phyloP scores from a whole-genome alignment of 2,329 filamentous ascomycete species.

The Boeremia lycopersici region DNA sequence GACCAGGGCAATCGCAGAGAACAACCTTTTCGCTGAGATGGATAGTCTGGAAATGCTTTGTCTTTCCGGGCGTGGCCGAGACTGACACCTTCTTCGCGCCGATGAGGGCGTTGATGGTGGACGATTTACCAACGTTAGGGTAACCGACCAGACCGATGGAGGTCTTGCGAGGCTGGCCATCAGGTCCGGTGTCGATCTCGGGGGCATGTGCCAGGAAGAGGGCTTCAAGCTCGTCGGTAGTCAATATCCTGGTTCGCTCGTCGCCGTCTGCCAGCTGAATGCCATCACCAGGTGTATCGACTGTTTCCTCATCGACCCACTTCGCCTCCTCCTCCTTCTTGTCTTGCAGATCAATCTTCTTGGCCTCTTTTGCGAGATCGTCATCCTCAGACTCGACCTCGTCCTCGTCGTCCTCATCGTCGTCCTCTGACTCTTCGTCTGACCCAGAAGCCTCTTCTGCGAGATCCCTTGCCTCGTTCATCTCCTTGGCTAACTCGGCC shows the following conservation, averaged over 20 bases:
- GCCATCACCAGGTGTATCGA: conserved; percentile 44
- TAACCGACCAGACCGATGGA: conserved; percentile 95
- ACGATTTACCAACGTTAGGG: conserved; percentile 98
- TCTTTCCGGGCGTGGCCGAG: conserved; percentile 95
- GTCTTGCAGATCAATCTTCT: conserved; percentile 55
- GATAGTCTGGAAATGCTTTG: conserved; percentile 98
- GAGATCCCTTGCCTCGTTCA: conserved; percentile 73
- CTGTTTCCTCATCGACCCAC: conserved; percentile 49
- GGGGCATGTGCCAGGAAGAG: conserved; percentile 82
- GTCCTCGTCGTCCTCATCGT: conserved; percentile 45
- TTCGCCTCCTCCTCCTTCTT: conserved; percentile 49
- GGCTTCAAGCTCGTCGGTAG: conserved; percentile 88
- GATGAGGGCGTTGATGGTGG: conserved; percentile 98
- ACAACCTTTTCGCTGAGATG: conserved; percentile 89
- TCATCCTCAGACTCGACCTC: conserved; percentile 54
- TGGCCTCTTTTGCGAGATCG: conserved; percentile 49
- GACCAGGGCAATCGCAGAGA: conserved; percentile 96
- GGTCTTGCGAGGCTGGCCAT: conserved; percentile 67
- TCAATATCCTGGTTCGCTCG: conserved; percentile 73
- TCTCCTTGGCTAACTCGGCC: conserved; percentile 86
- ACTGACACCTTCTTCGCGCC: conserved; percentile 98
- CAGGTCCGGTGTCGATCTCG: conserved; percentile 58
- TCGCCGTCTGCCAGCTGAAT: conserved; percentile 47
- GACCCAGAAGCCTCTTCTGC: conserved; percentile 56
- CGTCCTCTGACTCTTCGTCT: conserved; percentile 53